Percentiles rank a stretch among this genome's conserved stretches.
Conservation (phyloP, 352 stramenopile genomes). For the Phytophthora lateralis region DNA sequence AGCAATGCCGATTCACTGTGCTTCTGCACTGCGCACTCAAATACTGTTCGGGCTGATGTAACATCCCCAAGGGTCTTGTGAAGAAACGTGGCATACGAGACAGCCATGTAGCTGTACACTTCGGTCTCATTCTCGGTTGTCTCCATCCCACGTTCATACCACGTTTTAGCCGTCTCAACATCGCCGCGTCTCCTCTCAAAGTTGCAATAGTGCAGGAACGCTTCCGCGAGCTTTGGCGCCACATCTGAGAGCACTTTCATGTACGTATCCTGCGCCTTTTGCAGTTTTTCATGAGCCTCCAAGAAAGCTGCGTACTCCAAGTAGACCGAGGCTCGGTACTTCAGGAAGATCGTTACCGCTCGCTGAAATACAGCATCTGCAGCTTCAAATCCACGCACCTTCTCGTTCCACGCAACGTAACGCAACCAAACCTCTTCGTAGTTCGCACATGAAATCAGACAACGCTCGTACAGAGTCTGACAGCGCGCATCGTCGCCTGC, state of each 20-base stretch:
- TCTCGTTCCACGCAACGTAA: conserved; percentile 70
- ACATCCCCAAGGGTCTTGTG: conserved; percentile 49
- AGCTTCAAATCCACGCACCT: conserved; percentile 55
- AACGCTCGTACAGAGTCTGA: conserved; percentile 77
- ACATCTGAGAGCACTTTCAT: conserved; percentile 60
- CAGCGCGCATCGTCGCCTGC: conserved; percentile 53
- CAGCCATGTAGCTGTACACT: conserved; percentile 55
- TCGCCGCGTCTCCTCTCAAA: conserved; percentile 69
- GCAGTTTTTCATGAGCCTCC: conserved; percentile 59
- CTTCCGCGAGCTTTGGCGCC: conserved; percentile 67
- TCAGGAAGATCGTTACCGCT: conserved; percentile 70
- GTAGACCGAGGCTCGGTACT: conserved; percentile 74
- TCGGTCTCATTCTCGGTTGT: conserved; percentile 42
- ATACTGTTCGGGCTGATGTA: conserved; percentile 45
- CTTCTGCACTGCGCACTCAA: conserved; percentile 49
- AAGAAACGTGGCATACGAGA: conserved; percentile 67
- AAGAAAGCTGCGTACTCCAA: conserved; percentile 79
- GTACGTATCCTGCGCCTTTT: conserved; percentile 56
- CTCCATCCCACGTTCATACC: conserved; percentile 63
- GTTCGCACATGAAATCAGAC: conserved; percentile 83
- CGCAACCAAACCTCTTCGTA: conserved; percentile 85
- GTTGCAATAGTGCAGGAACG: conserved; percentile 68
- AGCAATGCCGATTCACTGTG: conserved; percentile 55
- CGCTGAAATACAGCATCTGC: conserved; percentile 70
- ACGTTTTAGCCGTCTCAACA: conserved; percentile 51